Conservation (phyloP, 257 asterid genomes). For the Fraxinus anomala region DNA sequence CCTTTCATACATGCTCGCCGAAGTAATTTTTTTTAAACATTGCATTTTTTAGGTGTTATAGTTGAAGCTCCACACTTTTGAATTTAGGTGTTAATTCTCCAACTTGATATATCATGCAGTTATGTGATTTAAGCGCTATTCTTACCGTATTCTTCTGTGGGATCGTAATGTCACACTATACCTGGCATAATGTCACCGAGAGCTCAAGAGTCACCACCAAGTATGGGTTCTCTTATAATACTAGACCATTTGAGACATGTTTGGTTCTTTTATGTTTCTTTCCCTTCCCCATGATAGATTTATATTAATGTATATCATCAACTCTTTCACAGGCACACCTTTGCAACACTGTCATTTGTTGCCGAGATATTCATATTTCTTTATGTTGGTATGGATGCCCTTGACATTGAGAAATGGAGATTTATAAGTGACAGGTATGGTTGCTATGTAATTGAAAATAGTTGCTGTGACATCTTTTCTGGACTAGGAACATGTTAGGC, state of each 20-base stretch:
- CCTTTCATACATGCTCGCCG: slow-evolving; percentile 68
- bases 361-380: slow-evolving; percentile 65
- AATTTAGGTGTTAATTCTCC: slow-evolving; percentile 22
- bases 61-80: slow-evolving; percentile 9
- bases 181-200: slow-evolving; percentile 78
- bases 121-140: slow-evolving; percentile 63
- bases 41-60: neutral
- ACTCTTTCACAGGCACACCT: slow-evolving; percentile 53
- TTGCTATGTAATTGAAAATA: neutral
- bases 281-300: slow-evolving; percentile 4
- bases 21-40: slow-evolving; percentile 39
- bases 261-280: slow-evolving; percentile 3
- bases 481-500: neutral
- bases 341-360: slow-evolving; percentile 69
- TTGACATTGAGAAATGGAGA: slow-evolving; percentile 69
- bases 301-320: slow-evolving; percentile 23
- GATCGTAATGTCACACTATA: slow-evolving; percentile 75
- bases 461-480: neutral
- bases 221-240: slow-evolving; percentile 33
- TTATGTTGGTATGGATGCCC: slow-evolving; percentile 75
- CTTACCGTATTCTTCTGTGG: slow-evolving; percentile 79
- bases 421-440: slow-evolving; percentile 51
- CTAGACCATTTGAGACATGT: slow-evolving; percentile 5
- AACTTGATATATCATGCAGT: slow-evolving; percentile 40
- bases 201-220: slow-evolving; percentile 72